These are phyloP conservation scores for Beta macrorhiza DNA, from an alignment of 179 eudicot species.

Conservation along the genomic window DNA sequence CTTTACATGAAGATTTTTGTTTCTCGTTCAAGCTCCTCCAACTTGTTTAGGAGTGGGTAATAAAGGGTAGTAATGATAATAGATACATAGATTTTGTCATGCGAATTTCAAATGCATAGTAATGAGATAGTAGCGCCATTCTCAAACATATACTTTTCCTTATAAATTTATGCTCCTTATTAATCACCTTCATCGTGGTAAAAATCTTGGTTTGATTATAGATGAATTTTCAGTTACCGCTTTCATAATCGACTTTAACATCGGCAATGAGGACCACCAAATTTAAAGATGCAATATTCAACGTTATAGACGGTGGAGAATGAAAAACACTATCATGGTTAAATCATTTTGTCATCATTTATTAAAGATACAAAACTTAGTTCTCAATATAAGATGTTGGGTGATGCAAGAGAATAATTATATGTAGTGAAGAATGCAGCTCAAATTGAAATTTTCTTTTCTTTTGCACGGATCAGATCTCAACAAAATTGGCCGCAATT, in stretches of 20 bases:
- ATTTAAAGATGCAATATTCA: not conserved
- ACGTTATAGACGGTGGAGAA: not conserved
- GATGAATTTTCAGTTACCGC: not conserved
- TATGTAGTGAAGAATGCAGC: not conserved
- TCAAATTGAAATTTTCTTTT: not conserved
- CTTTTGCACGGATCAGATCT: not conserved
- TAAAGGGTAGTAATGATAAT: too few relatives aligned
- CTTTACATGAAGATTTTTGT: too few relatives aligned
- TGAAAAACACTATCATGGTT: not conserved
- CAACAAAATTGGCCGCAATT: too few relatives aligned
- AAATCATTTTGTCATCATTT: not conserved
- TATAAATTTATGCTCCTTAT: too few relatives aligned
- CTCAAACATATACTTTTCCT: too few relatives aligned
- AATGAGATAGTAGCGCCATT: too few relatives aligned
- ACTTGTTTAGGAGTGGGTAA: too few relatives aligned
- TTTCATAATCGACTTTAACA: not conserved
- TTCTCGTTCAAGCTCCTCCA: too few relatives aligned
- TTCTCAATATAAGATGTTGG: not conserved
- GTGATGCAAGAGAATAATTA: not conserved
- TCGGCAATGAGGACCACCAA: not conserved
- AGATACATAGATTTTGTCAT: too few relatives aligned
- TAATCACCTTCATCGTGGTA: too few relatives aligned
- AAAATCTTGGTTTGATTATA: too few relatives aligned
- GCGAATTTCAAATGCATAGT: too few relatives aligned
- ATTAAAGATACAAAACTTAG: not conserved